Conservation (phyloP, 1,284 basidiomycete species). For the Inonotus hispidus region DNA sequence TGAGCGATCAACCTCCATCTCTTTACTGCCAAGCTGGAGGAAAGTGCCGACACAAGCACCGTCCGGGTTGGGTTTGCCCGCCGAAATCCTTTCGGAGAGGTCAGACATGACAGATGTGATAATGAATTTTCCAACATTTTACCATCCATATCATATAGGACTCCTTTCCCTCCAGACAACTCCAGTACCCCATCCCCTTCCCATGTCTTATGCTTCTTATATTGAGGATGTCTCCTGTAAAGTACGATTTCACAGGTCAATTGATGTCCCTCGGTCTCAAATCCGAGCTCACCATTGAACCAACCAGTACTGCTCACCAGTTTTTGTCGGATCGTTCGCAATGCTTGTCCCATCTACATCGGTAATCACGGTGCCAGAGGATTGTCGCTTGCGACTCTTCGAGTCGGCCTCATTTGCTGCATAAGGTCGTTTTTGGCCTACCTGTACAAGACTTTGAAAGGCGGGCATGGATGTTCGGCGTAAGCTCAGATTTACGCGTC, state of each 20-base stretch:
- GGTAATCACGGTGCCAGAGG: neutral
- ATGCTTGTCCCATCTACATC: constrained; percentile 3
- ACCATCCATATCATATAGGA: constrained; percentile 56
- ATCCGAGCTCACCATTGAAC: constrained; percentile 52
- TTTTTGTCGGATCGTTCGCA: constrained; percentile 15
- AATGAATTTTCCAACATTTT: constrained; percentile 40
- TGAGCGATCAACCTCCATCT: constrained; percentile 60
- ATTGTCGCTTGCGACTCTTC: constrained; percentile 6
- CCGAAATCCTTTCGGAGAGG: constrained; percentile 31
- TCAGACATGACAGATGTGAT: neutral
- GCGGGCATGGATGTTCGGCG: constrained; percentile 8
- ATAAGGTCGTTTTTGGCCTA: constrained; percentile 1
- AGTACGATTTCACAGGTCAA: neutral
- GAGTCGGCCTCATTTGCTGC: neutral
- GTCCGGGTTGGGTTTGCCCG: constrained; percentile 35
- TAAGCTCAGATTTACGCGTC: neutral
- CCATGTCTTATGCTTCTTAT: constrained; percentile 91
- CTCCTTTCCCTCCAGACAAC: constrained; percentile 42
- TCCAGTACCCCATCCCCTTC: constrained; percentile 76
- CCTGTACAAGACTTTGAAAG: constrained; percentile 5
- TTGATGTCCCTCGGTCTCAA: neutral
- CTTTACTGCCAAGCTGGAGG: constrained; percentile 59
- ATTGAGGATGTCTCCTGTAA: constrained; percentile 68
- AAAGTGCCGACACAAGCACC: constrained; percentile 45
- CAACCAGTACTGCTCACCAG: constrained; percentile 52